Conservation (phyloP, 257 asterid species). For the Penstemon barbatus region DNA sequence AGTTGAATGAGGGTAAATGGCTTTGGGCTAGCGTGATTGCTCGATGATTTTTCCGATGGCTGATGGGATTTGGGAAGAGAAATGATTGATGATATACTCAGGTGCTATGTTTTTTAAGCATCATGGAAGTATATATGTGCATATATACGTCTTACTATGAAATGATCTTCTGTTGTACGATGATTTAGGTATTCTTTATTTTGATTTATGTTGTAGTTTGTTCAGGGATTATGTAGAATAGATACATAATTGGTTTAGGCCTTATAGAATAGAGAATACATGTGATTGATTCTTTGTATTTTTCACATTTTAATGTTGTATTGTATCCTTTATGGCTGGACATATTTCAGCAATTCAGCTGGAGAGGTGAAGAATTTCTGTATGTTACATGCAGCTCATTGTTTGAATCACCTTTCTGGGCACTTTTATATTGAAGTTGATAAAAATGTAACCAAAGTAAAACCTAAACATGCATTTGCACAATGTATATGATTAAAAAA, state of each 20-base stretch:
- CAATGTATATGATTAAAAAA: too few species aligned
- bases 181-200: neutral
- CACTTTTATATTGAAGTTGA: too few species aligned
- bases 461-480: too few species aligned
- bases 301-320: constrained; percentile 16
- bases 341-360: too few species aligned
- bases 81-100: constrained; percentile 13
- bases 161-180: constrained; percentile 9
- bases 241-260: constrained; percentile 17
- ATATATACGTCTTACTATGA: constrained; percentile 11
- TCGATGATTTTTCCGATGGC: constrained; percentile 2
- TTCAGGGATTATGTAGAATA: neutral
- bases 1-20: constrained; percentile 78
- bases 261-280: constrained; percentile 11
- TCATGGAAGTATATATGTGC: neutral
- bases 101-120: constrained; percentile 29
- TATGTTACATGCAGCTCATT: too few species aligned
- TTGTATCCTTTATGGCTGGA: neutral
- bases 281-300: neutral
- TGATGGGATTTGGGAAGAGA: constrained; percentile 10
- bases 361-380: too few species aligned
- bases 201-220: neutral
- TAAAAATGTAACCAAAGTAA: too few species aligned
- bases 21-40: constrained; percentile 44
- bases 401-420: too few species aligned